phyloP scores from a whole-genome alignment of 768 basidiomycete species.

The Mycena venus region DNA sequence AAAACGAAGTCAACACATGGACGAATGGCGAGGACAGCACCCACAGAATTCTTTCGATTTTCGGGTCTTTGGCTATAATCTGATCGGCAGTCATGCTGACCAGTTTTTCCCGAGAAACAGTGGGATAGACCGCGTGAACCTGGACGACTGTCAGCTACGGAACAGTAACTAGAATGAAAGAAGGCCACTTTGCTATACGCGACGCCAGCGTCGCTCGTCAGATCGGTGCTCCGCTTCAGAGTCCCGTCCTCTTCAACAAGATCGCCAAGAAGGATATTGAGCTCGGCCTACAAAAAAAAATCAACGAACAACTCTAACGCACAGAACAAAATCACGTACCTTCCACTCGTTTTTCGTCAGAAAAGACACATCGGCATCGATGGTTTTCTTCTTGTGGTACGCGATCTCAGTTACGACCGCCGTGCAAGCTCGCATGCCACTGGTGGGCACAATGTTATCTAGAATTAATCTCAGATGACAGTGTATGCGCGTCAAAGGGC shows the following conservation, averaged over 20 bases:
- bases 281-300: slow-evolving; percentile 46
- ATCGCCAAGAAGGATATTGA: slow-evolving; percentile 67
- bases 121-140: slow-evolving; percentile 75
- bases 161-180: not conserved
- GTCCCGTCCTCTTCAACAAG: slow-evolving; percentile 72
- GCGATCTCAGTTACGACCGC: slow-evolving; percentile 75
- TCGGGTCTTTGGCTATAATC: slow-evolving; percentile 61
- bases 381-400: slow-evolving; percentile 66
- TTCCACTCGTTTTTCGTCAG: slow-evolving; percentile 69
- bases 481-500: not conserved
- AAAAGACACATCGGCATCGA: slow-evolving; percentile 73
- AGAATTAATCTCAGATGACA: not conserved
- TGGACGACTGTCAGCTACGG: slow-evolving; percentile 34
- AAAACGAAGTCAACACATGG: not conserved
- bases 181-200: slow-evolving; percentile 70
- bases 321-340: slow-evolving; percentile 31
- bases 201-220: slow-evolving; percentile 71
- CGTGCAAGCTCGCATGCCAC: slow-evolving; percentile 78
- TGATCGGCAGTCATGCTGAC: slow-evolving; percentile 63
- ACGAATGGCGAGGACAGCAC: slow-evolving; percentile 25
- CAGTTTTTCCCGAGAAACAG: slow-evolving; percentile 61
- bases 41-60: slow-evolving; percentile 45
- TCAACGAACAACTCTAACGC: not conserved
- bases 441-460: slow-evolving; percentile 77
- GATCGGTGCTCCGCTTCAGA: slow-evolving; percentile 64